Base-by-base conservation (phyloP, 805 yeast genomes). In the Candida methanosorbosa region DNA sequence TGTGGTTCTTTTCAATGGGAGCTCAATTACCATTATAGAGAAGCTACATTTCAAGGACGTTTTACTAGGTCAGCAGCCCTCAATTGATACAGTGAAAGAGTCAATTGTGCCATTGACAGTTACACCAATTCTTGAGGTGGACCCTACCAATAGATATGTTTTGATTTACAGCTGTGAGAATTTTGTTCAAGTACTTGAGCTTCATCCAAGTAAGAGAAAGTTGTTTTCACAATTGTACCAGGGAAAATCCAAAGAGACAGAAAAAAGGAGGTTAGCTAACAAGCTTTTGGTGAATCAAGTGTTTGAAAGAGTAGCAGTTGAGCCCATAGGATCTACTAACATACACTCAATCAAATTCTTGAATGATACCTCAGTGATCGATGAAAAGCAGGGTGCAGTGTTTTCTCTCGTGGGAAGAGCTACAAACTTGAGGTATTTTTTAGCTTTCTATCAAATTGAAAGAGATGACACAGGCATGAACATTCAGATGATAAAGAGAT, bases 71-170 rank as follows among this genome's bases (percentile, higher is more conserved):
- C 23, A 9, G 8, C 23, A 9, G 23, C 11, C 11, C 23, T 11
- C 23, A 21, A 11, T 8, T 15, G 12, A 5, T 32, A 37, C n/a
- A n/a, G n/a, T n/a, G n/a, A n/a, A n/a, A n/a, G n/a, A n/a, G n/a
- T n/a, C n/a, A n/a, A n/a, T n/a, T 19, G 11, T 22, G 1, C 32
- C 36, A 6, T 29, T 41, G 9, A 21, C 45, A 6, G 45, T 47
- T 3, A 31, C 17, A 16, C 48, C 54, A 3, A 26, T 38, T 1
- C 32, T 54, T 18, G 36, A 41, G 19, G 56, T 52, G 6, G 55
- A 48, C 32, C 19, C 32, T 2, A 32, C 32, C 2, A 40, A 44
- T 21, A 34, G 50, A 23, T 49, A 40, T 35, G 39, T 52, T 4
- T 5, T 40, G 4, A 29, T 53, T 4, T 39, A 50, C 25, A 44